Percentiles rank a stretch among this genome's conserved stretches.
phyloP scores from a whole-genome alignment of 768 basidiomycete species.

The Lyophyllum semitale region DNA sequence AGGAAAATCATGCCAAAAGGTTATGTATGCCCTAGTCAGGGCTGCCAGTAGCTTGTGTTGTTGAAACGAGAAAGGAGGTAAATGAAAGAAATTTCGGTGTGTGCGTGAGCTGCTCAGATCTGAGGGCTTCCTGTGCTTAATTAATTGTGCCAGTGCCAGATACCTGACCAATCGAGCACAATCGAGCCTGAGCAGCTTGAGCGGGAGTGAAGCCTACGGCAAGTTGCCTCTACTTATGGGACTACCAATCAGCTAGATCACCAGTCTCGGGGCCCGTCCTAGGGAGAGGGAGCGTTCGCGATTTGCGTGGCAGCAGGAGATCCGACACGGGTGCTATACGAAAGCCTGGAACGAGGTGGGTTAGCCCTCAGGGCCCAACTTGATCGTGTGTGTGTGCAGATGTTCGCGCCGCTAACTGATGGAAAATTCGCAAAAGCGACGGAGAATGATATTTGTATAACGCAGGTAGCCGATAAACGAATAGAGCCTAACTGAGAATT shows the following conservation, averaged over 20 bases:
- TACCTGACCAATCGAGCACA: not conserved
- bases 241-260: too few relatives aligned
- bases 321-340: not conserved
- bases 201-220: too few relatives aligned
- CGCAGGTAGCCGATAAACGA: conserved; percentile 12
- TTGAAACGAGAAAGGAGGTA: not conserved
- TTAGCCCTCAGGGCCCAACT: not conserved
- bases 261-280: not conserved
- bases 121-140: not conserved
- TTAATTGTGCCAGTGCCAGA: not conserved
- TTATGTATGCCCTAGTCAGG: too few relatives aligned
- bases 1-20: too few relatives aligned
- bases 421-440: not conserved
- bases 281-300: not conserved
- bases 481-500: not conserved
- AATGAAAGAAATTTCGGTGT: not conserved
- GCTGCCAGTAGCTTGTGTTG: too few relatives aligned
- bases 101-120: not conserved
- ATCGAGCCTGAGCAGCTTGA: not conserved
- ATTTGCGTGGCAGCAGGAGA: not conserved
- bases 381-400: not conserved
- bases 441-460: conserved; percentile 20
- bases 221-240: too few relatives aligned
- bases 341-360: not conserved
- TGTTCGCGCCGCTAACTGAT: not conserved